These are phyloP conservation scores for Datura wrightii DNA, from an alignment of 257 asterid species.

Conservation along the genomic window DNA sequence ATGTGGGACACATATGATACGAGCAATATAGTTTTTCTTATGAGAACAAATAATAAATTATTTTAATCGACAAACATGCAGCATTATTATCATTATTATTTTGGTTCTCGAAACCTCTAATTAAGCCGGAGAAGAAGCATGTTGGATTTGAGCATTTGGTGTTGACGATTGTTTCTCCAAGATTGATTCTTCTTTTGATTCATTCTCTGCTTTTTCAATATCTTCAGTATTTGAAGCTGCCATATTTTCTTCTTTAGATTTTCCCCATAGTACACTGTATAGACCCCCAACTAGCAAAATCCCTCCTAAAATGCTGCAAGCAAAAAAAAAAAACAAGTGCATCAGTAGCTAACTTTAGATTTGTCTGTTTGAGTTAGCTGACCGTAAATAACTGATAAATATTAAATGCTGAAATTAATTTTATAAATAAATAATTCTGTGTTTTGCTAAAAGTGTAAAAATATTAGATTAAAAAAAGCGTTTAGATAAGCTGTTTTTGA, in stretches of 20 bases:
- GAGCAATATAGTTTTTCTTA: not conserved
- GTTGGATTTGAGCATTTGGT: conserved; percentile 1
- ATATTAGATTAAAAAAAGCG: no score
- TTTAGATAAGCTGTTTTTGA: not conserved
- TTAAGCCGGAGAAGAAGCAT: not conserved
- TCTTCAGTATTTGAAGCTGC: conserved; percentile 40
- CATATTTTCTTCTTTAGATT: conserved; percentile 61
- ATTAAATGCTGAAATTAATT: not conserved
- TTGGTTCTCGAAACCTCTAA: not conserved
- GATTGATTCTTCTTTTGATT: conserved; percentile 28
- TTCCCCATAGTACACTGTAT: conserved; percentile 84
- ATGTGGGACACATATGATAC: not conserved
- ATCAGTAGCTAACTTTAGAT: not conserved
- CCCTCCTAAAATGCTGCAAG: conserved; percentile 74
- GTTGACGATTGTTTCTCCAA: conserved; percentile 24
- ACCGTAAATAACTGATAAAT: not conserved
- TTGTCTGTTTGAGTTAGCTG: not conserved
- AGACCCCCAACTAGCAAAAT: conserved; percentile 74
- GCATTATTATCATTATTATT: not conserved
- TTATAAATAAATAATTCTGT: not conserved
- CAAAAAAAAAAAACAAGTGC: not conserved
- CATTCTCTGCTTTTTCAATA: conserved; percentile 48
- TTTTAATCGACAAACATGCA: not conserved
- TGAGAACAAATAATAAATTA: not conserved
- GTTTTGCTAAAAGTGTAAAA: not conserved